Conservation (phyloP, 2,329 filamentous ascomycete species). For the Cladobotryum protrusum region DNA sequence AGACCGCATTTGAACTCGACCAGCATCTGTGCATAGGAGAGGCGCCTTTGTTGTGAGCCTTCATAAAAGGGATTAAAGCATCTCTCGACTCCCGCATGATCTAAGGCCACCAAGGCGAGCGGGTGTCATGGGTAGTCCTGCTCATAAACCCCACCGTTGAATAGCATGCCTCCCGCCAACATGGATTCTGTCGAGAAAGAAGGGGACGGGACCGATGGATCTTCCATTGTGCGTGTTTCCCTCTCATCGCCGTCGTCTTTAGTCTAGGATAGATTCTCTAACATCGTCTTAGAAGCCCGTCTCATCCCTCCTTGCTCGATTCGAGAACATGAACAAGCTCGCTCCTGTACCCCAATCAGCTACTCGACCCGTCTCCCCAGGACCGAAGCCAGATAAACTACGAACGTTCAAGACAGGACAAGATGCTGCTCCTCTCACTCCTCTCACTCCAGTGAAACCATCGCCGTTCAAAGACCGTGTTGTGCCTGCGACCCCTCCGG, state of each 20-base stretch:
- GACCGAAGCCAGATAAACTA: slow-evolving; percentile 38
- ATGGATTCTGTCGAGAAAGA: slow-evolving; percentile 24
- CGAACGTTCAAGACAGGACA: slow-evolving; percentile 35
- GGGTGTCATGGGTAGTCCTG: slow-evolving; percentile 31
- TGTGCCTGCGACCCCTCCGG: slow-evolving; percentile 11
- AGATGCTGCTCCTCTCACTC: slow-evolving; percentile 20
- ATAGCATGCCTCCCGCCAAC: slow-evolving; percentile 19
- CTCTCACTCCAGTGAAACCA: slow-evolving; percentile 11
- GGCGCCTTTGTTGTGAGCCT: not conserved
- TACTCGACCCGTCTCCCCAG: slow-evolving; percentile 31
- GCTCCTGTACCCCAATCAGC: slow-evolving; percentile 12
- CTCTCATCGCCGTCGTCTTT: not conserved
- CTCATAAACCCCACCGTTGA: slow-evolving; percentile 25
- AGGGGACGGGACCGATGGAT: slow-evolving; percentile 61
- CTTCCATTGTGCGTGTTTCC: slow-evolving; percentile 58
- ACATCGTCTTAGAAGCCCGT: slow-evolving; percentile 59
- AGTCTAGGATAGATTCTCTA: not conserved
- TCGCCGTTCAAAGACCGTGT: slow-evolving; percentile 16
- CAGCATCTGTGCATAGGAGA: not conserved
- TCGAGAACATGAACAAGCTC: slow-evolving; percentile 59
- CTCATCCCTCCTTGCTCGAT: slow-evolving; percentile 72
- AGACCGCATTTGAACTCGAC: slow-evolving; percentile 4
- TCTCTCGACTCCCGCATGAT: slow-evolving; percentile 21
- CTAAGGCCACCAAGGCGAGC: slow-evolving; percentile 19
- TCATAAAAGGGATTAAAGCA: not conserved